Evolutionary conservation across 768 basidiomycete species (phyloP).

Genomic region (Clitopilus hobsonii): DNA sequence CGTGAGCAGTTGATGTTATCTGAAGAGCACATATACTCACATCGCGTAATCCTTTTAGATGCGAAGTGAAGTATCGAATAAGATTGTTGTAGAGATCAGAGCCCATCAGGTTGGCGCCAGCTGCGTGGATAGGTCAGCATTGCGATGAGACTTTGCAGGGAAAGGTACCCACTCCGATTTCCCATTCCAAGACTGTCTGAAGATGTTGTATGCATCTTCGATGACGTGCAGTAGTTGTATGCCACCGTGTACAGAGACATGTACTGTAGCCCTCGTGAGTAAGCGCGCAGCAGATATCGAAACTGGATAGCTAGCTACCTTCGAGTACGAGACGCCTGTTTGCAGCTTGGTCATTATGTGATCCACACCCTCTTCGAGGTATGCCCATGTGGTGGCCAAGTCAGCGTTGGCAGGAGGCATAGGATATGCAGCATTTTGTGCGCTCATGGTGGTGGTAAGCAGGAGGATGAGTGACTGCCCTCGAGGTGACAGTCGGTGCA

Average conservation of each 20-base stretch:
- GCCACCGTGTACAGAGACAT: conserved; percentile 90
- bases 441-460: conserved; percentile 27
- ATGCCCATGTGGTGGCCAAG: conserved; percentile 81
- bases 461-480: conserved; percentile 12
- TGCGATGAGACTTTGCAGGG: conserved; percentile 24
- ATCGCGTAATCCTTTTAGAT: conserved; percentile 66
- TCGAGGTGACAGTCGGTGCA: neutral
- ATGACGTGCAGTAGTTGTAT: conserved; percentile 97
- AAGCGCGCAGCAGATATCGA: no score
- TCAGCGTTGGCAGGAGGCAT: conserved; percentile 72
- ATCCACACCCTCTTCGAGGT: conserved; percentile 83
- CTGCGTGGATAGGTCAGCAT: conserved; percentile 31
- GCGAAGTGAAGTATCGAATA: conserved; percentile 82
- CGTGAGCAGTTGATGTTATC: conserved; percentile 9
- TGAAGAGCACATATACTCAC: conserved; percentile 15
- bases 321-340: conserved; percentile 82
- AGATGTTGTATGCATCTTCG: conserved; percentile 59
- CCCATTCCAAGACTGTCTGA: conserved; percentile 47
- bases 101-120: conserved; percentile 94
- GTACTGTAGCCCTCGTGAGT: conserved; percentile 40
- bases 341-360: conserved; percentile 91
- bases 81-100: conserved; percentile 96
- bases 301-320: no score
- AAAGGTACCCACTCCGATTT: conserved; percentile 47
- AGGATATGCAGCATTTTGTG: conserved; percentile 26